Conservation (phyloP, 75 land plant genomes). For the Larix kaempferi region DNA sequence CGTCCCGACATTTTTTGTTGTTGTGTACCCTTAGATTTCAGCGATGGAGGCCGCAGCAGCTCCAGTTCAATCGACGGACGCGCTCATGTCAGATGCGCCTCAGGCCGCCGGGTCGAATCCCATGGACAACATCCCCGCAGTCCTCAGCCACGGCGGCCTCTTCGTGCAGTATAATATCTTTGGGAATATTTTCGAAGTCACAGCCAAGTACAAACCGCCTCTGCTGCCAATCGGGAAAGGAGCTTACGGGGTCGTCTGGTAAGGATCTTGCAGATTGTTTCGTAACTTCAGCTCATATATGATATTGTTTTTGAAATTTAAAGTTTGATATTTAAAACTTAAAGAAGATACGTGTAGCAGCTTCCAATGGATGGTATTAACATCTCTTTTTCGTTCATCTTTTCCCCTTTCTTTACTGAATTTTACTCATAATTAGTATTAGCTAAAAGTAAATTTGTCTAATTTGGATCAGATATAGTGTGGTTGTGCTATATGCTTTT, state of each 20-base stretch:
- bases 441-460: too few species aligned
- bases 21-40: background rate
- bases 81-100: constrained; percentile 41
- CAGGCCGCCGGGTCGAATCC: constrained; percentile 6
- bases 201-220: constrained; percentile 81
- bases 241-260: constrained; percentile 94
- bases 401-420: too few species aligned
- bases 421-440: too few species aligned
- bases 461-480: too few species aligned
- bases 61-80: constrained; percentile 28
- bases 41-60: constrained; percentile 13
- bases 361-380: too few species aligned
- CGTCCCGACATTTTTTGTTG: background rate
- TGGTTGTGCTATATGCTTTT: background rate
- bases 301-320: background rate
- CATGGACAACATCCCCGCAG: constrained; percentile 34
- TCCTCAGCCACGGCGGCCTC: constrained; percentile 57
- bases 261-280: background rate
- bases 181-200: constrained; percentile 84
- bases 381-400: too few species aligned
- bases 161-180: constrained; percentile 83
- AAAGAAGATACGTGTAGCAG: too few species aligned
- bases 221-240: constrained; percentile 93
- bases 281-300: background rate
- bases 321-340: too few species aligned